These are phyloP conservation scores for Talaromyces piceae DNA, from an alignment of 2,329 filamentous ascomycete species.

Conservation along the genomic window DNA sequence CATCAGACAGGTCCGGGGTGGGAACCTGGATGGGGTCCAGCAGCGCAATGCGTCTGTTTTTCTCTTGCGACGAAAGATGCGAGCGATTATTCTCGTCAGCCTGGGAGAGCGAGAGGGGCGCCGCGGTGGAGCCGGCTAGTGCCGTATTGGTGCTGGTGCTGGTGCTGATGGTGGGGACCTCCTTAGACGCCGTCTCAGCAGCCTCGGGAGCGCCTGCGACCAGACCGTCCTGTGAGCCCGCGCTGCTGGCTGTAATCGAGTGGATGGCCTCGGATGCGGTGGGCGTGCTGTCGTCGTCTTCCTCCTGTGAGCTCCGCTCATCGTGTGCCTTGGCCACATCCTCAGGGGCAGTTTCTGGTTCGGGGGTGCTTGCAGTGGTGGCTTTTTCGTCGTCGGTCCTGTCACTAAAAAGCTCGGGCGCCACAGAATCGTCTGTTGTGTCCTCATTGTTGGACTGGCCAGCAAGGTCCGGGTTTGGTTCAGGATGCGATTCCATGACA, in stretches of 20 bases:
- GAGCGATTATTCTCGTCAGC: constrained; percentile 13
- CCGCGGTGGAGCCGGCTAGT: constrained; percentile 8
- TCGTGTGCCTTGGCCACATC: neutral
- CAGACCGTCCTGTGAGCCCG: neutral
- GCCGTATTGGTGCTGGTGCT: neutral
- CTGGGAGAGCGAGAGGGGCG: constrained; percentile 17
- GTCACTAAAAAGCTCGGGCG: neutral
- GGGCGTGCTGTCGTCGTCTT: neutral
- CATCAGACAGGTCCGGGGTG: constrained; percentile 33
- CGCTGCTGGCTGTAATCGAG: neutral
- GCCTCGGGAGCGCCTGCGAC: neutral
- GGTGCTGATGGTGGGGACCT: constrained; percentile 5
- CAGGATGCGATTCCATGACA: neutral
- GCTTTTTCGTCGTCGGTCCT: neutral
- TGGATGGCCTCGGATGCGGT: neutral
- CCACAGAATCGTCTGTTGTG: neutral
- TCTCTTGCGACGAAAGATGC: constrained; percentile 17
- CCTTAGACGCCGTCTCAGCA: constrained; percentile 3
- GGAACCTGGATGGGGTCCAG: constrained; percentile 48
- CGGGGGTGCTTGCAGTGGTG: neutral
- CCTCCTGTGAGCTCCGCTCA: neutral
- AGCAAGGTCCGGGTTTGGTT: neutral
- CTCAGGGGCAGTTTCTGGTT: neutral
- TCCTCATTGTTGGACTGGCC: neutral
- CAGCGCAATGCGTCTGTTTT: constrained; percentile 27